Evolutionary conservation across 257 asterid species (phyloP).

Genomic region (Nicotiana tabacum): DNA sequence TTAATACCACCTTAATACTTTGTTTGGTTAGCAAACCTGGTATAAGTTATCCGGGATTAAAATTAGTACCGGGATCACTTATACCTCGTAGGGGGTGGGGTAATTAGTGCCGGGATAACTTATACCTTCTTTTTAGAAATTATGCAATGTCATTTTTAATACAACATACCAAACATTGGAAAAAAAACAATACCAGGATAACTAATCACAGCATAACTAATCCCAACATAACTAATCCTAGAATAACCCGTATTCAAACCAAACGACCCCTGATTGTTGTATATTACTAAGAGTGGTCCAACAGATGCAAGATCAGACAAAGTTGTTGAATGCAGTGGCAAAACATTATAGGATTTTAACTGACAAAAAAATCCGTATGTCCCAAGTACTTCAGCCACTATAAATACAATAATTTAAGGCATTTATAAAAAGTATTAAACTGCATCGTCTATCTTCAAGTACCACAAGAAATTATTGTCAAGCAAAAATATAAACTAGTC

Average conservation of each 20-base stretch:
- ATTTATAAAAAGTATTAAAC: background rate
- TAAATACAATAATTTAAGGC: background rate
- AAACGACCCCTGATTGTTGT: background rate
- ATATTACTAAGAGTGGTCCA: background rate
- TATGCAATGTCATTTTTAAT: no score
- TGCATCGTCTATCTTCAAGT: background rate
- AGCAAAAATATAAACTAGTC: background rate
- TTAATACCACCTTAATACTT: no score
- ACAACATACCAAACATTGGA: no score
- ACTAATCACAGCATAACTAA: background rate
- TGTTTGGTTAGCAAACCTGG: no score
- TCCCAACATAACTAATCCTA: no score
- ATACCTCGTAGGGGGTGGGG: no score
- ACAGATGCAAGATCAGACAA: background rate
- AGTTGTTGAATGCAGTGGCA: background rate
- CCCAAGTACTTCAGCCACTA: background rate
- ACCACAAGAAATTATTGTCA: background rate
- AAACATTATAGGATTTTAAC: background rate
- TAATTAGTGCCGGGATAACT: no score
- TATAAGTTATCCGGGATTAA: no score
- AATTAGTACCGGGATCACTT: no score
- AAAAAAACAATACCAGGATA: background rate
- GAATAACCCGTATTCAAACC: no score
- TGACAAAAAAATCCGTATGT: background rate
- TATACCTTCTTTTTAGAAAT: no score